Evolutionary conservation across 257 asterid genomes (phyloP).

Genomic region (Solanum bukasovii): DNA sequence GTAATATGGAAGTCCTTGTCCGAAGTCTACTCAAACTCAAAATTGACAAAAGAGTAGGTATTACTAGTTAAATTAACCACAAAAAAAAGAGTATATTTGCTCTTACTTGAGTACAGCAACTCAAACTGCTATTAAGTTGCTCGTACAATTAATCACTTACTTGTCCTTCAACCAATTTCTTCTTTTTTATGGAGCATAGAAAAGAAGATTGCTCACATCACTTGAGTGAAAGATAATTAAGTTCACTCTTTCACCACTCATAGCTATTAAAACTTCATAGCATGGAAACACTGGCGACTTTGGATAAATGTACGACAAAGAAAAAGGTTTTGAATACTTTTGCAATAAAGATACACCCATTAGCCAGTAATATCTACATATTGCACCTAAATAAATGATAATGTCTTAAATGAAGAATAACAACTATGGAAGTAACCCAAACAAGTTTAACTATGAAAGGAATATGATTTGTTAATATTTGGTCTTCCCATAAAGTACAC

Average conservation of each 20-base stretch:
- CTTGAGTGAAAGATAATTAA: background rate
- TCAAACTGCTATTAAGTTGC: background rate
- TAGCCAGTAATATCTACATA: background rate
- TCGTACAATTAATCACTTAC: background rate
- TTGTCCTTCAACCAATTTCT: background rate
- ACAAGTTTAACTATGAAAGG: background rate
- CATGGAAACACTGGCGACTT: background rate
- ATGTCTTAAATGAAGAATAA: background rate
- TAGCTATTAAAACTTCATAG: background rate
- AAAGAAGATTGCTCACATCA: background rate
- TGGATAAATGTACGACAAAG: background rate
- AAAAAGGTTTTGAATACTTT: background rate
- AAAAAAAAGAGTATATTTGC: background rate
- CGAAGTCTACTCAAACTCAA: background rate
- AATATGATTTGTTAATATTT: background rate
- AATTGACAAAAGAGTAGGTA: background rate
- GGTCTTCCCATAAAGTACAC: background rate
- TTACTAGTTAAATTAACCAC: background rate
- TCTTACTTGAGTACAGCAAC: background rate
- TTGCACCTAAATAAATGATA: background rate
- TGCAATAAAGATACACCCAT: background rate
- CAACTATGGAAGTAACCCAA: background rate
- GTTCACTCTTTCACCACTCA: background rate
- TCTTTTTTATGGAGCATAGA: background rate
- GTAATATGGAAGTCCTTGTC: background rate